Percentiles rank a stretch among this genome's conserved stretches.
Conservation (phyloP, 768 basidiomycete genomes). For the Leccinum boreale region DNA sequence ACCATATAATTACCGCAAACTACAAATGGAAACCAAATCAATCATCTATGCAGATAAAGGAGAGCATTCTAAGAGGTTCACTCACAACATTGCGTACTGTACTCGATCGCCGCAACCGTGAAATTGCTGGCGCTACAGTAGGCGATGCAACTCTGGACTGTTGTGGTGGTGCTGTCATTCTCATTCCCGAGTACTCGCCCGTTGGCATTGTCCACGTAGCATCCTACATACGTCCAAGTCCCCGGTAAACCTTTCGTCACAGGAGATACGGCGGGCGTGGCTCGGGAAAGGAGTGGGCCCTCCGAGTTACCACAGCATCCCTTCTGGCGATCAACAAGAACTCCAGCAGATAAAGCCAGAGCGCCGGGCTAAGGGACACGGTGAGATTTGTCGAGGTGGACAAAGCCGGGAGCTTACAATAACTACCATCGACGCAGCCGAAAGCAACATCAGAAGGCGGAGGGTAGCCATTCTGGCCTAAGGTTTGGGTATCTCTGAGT, state of each 20-base stretch:
- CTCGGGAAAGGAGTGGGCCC: background rate
- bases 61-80: background rate
- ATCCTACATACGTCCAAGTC: slow-evolving; percentile 58
- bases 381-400: background rate
- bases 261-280: slow-evolving; percentile 19
- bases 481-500: background rate
- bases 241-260: slow-evolving; percentile 51
- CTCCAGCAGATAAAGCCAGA: background rate
- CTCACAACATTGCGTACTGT: slow-evolving; percentile 48
- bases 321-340: background rate
- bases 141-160: slow-evolving; percentile 61
- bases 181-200: slow-evolving; percentile 58
- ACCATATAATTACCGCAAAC: slow-evolving; percentile 71
- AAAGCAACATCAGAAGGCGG: background rate
- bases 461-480: background rate
- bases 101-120: slow-evolving; percentile 72
- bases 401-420: background rate
- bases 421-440: background rate
- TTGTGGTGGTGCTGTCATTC: slow-evolving; percentile 39
- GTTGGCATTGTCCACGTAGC: slow-evolving; percentile 69
- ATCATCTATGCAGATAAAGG: slow-evolving; percentile 2
- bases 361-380: background rate
- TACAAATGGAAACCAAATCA: slow-evolving; percentile 20
- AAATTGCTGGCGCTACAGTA: slow-evolving; percentile 55
- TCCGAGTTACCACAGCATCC: background rate